Evolutionary conservation across 2,329 filamentous ascomycete species (phyloP), one percentile per base, ranked within the genome.

Genomic region (Cladophialophora yegresii): DNA sequence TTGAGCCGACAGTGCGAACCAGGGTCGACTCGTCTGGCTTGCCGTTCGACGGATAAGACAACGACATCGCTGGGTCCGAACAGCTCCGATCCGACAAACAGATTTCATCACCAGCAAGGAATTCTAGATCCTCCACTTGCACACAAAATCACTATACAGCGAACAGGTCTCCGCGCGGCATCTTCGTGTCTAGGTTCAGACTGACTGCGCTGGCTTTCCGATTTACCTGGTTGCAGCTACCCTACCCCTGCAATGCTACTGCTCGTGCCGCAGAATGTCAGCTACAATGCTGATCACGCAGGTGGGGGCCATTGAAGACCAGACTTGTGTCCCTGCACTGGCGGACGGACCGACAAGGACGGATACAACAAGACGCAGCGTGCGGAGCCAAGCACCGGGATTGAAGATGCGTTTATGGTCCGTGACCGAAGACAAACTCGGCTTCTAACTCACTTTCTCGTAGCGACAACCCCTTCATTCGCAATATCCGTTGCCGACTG

Each of bases 41-140:
- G 85, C 3, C 3, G 26, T 6, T 28, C 26, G 26, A 28, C 26
- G 26, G 3, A 28, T 6, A 85, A 1, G 86, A 88, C 70, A 84
- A 87, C 77, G 80, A 80, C 4, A 83, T 86, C 65, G 82, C 84
- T 4, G 77, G 84, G 0, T 83, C 84, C 2, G 80, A 77, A 77
- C 33, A 79, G 85, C 12, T 80, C 83, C 9, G 80, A 85, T 1
- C 83, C 82, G 7, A 86, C 83, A 0, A 80, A 81, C 30, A 6
- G 83, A 85, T 68, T 73, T 85, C 55, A 76, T 80, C 22, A 79
- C 79, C 79, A 40, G 76, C 85, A 7, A 77, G 78, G 20, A 83
- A 84, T 65, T 76, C 79, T 53, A 82, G 82, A 4, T 32, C 49
- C 32, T 45, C 51, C 23, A 20, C 33, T 47, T n/a, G 8, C n/a